Base-by-base conservation (phyloP, 2,329 filamentous ascomycete genomes). In the Fusarium sp. region DNA sequence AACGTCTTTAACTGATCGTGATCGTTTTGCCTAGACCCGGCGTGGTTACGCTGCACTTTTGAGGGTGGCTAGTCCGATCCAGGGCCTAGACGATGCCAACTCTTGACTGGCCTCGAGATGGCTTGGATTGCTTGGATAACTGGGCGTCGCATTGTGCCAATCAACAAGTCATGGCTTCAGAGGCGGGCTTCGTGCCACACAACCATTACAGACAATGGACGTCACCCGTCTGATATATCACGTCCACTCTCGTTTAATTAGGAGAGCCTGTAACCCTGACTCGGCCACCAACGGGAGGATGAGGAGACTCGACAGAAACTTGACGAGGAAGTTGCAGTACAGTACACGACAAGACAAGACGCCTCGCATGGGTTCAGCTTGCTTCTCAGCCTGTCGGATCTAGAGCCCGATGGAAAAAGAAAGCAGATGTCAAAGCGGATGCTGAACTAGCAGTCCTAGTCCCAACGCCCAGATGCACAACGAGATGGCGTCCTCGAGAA, bases 381-480 rank as follows among this genome's bases (percentile, higher is more conserved):
- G 52, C 27, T 58, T 52, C 56, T 76, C 70, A 69, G 68, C 71
- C 73, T 68, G 56, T 65, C 58, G 38, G 64, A 47, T 66, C 61
- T 35, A 25, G 63, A 62, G 64, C 47, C 63, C 50, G 35, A 56
- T 35, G 30, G 52, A 50, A 60, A 73, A 71, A 69, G 72, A 64
- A 75, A 71, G 37, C 64, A 64, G 27, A 62, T 33, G 72, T 73
- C 70, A 67, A 73, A 72, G 72, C 70, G 72, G 57, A 45, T 70
- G 59, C 62, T 65, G 38, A 43, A 52, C 66, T 68, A 69, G 33
- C 47, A 52, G 45, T 47, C 38, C 32, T 67, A 62, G 56, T 52
- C 57, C 45, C 58, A 59, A 61, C 35, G 33, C 59, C 47, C 20
- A 65, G 32, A 54, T 69, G 68, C 63, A 68, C 37, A 69, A 59